Base-by-base conservation (phyloP, 2,329 filamentous ascomycete species). In the Phaeomoniella chlamydospora region DNA sequence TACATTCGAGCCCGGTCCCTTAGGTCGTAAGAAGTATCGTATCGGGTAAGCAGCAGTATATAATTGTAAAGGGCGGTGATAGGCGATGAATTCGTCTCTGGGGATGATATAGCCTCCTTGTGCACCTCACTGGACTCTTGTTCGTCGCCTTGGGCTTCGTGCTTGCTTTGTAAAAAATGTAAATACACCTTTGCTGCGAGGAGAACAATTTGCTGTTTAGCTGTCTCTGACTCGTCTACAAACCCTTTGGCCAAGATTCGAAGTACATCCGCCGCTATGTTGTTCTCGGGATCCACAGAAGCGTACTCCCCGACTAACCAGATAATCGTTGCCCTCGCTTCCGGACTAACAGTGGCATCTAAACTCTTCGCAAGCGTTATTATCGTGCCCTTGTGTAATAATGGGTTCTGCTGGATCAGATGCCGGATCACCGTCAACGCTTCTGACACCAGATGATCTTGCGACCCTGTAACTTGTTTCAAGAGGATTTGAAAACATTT, bases 241-340 rank as follows among this genome's bases (percentile, higher is more conserved):
- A 96, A 98, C 13, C 78, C 80, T 54, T 86, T 88, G 31, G 86
- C 71, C 2, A 98, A 62, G 31, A 96, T 88, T 5, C 90, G 76
- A 19, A 96, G 63, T 4, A 96, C 86, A 50, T 98, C 90, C 0
- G 88, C 78, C 0, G 90, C 90, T 41, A 98, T 88, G 49, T 92
- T 93, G 52, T 90, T 78, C 40, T 87, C 78, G 6, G 78, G 72
- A 38, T 85, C 75, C 2, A 80, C 58, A 0, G 85, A 84, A 0
- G 88, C 76, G 48, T 92, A 96, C 56, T 98, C 90, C 32, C 90
- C 90, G 0, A 96, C 87, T 1, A 98, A 73, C 90, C 90, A 98
- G 47, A 98, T 81, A 43, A 98, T 94, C 34, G 84, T 94, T 3
- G 90, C 90, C 45, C 90, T 72, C 3, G 90, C 90, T 41, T 86